Base-by-base conservation (phyloP, 75 land plant genomes). In the Sequoiadendron giganteum region DNA sequence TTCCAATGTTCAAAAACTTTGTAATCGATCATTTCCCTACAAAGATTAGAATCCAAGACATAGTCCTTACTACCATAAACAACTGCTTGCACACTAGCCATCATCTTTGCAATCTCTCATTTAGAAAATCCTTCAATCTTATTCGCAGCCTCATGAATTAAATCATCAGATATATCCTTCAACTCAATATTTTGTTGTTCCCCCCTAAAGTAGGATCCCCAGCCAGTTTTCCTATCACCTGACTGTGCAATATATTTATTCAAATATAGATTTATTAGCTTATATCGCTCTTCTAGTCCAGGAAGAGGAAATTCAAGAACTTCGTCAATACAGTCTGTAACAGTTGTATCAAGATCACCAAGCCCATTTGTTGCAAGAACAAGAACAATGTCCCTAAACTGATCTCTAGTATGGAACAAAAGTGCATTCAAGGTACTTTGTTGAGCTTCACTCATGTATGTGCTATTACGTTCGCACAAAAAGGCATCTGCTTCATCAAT, bases 291-390 rank as follows among this genome's bases (percentile, higher is more conserved):
- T n/a, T n/a, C n/a, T n/a, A n/a, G n/a, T n/a, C n/a, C n/a, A n/a
- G n/a, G n/a, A n/a, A n/a, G n/a, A n/a, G n/a, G n/a, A n/a, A n/a
- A n/a, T n/a, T n/a, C n/a, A n/a, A n/a, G n/a, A n/a, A n/a, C n/a
- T n/a, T n/a, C n/a, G n/a, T n/a, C n/a, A n/a, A n/a, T n/a, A n/a
- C n/a, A n/a, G n/a, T n/a, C n/a, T n/a, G n/a, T n/a, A n/a, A n/a
- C n/a, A n/a, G n/a, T n/a, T n/a, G n/a, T n/a, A n/a, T n/a, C 99
- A 65, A 98, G 94, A 89, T 98, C 99, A 25, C 94, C 92, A 28
- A 97, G 98, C 42, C 98, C 90, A 89, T 98, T 98, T 49, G 99
- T 98, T 48, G 98, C 99, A n/a, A 98, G 95, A 0, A 97, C 99
- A 36, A 98, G 92, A 32, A 97, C 98, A 38, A 95, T 92, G 75